These are phyloP conservation scores for Verbascum thapsus DNA, from an alignment of 257 asterid species.

Conservation along the genomic window DNA sequence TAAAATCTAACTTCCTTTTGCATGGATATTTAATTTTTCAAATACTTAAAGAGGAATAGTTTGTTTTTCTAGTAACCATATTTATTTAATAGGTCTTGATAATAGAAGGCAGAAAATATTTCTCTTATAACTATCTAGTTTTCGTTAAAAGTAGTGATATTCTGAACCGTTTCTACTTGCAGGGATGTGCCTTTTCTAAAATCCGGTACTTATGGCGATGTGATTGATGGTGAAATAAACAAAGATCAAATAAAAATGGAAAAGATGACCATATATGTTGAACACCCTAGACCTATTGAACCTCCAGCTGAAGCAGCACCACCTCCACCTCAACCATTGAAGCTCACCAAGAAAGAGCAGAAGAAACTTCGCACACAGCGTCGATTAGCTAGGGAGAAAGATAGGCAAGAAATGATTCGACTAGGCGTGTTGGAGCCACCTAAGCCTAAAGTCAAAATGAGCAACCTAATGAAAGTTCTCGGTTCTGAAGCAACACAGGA, in stretches of 20 bases:
- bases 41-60: neutral
- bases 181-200: slow-evolving; percentile 81
- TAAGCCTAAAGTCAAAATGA: slow-evolving; percentile 89
- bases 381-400: slow-evolving; percentile 80
- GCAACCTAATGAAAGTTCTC: slow-evolving; percentile 93
- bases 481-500: slow-evolving; percentile 99
- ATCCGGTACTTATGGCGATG: slow-evolving; percentile 60
- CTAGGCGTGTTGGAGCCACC: slow-evolving; percentile 93
- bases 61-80: neutral
- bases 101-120: neutral
- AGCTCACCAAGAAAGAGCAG: slow-evolving; percentile 90
- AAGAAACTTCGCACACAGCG: slow-evolving; percentile 94
- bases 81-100: neutral
- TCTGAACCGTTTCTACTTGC: slow-evolving; percentile 18
- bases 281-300: slow-evolving; percentile 91
- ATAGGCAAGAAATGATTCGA: slow-evolving; percentile 92
- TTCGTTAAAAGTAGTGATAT: neutral
- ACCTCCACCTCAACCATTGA: slow-evolving; percentile 96
- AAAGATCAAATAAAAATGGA: slow-evolving; percentile 66
- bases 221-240: slow-evolving; percentile 40
- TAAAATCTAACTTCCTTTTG: no score
- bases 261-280: slow-evolving; percentile 72
- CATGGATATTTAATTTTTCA: neutral
- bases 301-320: slow-evolving; percentile 90
- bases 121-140: neutral